Percentiles rank a stretch among this genome's conserved stretches.
phyloP scores from a whole-genome alignment of 441 rosid species.

The Croton setiger region DNA sequence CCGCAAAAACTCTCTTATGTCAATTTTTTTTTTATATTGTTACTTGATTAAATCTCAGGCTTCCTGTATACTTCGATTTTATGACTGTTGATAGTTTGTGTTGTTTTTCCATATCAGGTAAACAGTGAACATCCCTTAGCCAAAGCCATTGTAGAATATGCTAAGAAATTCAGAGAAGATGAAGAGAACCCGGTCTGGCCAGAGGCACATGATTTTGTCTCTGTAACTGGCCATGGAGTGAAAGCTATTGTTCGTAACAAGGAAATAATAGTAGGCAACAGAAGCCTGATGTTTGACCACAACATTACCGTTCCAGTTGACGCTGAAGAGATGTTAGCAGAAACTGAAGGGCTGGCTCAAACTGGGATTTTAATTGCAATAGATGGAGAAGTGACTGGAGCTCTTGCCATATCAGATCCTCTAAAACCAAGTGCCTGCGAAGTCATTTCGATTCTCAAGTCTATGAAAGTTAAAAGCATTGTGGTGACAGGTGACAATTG shows the following conservation, averaged over 20 bases:
- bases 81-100: background rate
- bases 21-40: background rate
- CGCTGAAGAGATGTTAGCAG: constrained; percentile 65
- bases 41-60: background rate
- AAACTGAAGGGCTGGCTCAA: constrained; percentile 73
- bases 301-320: constrained; percentile 45
- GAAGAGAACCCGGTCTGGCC: constrained; percentile 82
- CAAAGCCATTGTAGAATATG: constrained; percentile 81
- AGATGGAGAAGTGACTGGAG: constrained; percentile 58
- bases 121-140: constrained; percentile 94
- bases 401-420: constrained; percentile 72
- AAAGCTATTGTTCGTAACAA: constrained; percentile 55
- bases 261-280: constrained; percentile 76
- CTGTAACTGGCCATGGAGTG: constrained; percentile 84
- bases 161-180: constrained; percentile 68
- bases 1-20: background rate
- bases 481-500: constrained; percentile 94
- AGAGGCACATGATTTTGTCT: constrained; percentile 63
- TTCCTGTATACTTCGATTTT: background rate
- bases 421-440: constrained; percentile 64
- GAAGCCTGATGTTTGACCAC: constrained; percentile 52
- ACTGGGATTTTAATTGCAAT: constrained; percentile 76
- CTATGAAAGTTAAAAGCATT: constrained; percentile 73
- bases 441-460: constrained; percentile 73
- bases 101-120: constrained; percentile 33